phyloP scores from a whole-genome alignment of 176 grass and related monocot species.

The Phoenix roebelenii region DNA sequence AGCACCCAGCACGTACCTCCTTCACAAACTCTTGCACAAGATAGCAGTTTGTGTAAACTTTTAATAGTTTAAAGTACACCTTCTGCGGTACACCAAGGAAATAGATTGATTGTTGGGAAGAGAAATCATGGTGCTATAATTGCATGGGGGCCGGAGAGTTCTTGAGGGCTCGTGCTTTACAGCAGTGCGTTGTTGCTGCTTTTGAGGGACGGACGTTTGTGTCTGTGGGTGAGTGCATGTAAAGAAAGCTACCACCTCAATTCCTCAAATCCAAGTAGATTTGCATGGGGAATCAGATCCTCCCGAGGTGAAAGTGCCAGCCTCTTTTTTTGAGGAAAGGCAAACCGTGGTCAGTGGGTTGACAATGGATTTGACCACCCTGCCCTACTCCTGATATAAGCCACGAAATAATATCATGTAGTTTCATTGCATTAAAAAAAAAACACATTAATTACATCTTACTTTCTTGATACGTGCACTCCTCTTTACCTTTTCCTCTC shows the following conservation, averaged over 20 bases:
- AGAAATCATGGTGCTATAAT: conserved; percentile 2
- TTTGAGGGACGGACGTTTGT: not conserved
- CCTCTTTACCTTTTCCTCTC: no score
- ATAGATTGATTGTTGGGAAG: conserved; percentile 1
- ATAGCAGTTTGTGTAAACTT: not conserved
- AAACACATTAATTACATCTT: no score
- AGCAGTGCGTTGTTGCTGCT: not conserved
- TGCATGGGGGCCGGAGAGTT: not conserved
- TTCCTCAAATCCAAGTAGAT: not conserved
- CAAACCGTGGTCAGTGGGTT: not conserved
- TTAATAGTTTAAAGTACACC: not conserved
- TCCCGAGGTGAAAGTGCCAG: not conserved
- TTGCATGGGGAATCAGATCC: conserved; percentile 7
- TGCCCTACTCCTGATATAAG: not conserved
- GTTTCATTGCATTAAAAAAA: no score
- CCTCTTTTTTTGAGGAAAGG: not conserved
- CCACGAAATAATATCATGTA: no score
- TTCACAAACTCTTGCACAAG: not conserved
- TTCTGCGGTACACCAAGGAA: no score
- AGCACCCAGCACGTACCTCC: not conserved
- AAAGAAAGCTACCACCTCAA: no score
- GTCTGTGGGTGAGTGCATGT: no score
- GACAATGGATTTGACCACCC: not conserved
- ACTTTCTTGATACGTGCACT: no score
- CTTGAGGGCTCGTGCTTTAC: not conserved